Percentiles rank a stretch among this genome's conserved stretches.
These are phyloP conservation scores for Quercus ilex DNA, from an alignment of 306 rosid genomes.

Conservation along the genomic window DNA sequence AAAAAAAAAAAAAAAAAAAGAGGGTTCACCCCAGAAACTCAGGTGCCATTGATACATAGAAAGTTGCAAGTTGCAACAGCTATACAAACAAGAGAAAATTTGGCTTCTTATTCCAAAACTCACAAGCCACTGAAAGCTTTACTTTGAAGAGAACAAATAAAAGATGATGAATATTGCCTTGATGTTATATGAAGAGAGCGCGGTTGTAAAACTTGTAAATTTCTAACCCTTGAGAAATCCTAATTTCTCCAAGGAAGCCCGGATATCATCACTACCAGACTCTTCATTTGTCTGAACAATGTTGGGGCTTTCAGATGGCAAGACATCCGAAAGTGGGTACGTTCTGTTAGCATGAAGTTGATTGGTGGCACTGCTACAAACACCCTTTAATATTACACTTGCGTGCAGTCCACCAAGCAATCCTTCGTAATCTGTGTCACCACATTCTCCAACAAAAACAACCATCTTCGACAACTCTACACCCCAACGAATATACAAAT, in stretches of 20 bases:
- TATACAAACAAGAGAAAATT: background rate
- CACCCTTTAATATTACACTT: constrained; percentile 80
- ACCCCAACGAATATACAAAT: constrained; percentile 93
- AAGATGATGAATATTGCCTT: background rate
- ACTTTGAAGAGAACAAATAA: background rate
- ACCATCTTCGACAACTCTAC: constrained; percentile 89
- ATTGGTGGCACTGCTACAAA: constrained; percentile 57
- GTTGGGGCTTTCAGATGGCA: constrained; percentile 67
- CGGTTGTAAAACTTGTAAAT: constrained; percentile 3
- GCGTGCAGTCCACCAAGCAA: constrained; percentile 79
- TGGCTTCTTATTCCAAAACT: constrained; percentile 18
- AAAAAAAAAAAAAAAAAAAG: too few relatives aligned
- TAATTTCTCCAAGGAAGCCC: constrained; percentile 53
- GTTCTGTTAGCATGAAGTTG: constrained; percentile 75
- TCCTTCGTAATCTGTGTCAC: constrained; percentile 98
- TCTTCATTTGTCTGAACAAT: constrained; percentile 60
- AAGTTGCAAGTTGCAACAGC: background rate
- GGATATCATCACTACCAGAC: constrained; percentile 55
- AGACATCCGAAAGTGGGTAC: constrained; percentile 90
- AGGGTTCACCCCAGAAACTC: too few relatives aligned
- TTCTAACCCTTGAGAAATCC: constrained; percentile 54
- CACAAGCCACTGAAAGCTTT: background rate
- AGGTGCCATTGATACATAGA: background rate
- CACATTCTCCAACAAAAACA: constrained; percentile 88
- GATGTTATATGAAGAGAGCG: constrained; percentile 2